Percentiles rank a stretch among this genome's conserved stretches.
Evolutionary conservation across 352 stramenopile genomes (phyloP).

Genomic region (Phytophthora multivora): DNA sequence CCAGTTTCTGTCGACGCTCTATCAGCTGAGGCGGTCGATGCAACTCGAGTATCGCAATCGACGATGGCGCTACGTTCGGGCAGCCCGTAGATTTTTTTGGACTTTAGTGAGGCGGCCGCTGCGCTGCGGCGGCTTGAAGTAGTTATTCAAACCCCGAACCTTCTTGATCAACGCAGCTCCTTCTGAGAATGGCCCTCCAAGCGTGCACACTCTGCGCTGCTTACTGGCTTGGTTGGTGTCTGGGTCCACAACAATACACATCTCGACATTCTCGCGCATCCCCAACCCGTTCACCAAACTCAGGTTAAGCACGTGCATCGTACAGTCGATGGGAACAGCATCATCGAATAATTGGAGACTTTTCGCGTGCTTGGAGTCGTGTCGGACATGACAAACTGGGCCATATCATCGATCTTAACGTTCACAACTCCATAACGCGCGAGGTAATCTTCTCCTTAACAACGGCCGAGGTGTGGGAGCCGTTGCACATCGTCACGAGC

Average conservation of each 20-base stretch:
- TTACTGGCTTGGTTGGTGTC: not conserved
- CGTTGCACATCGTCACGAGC: not conserved
- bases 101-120: not conserved
- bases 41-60: slow-evolving; percentile 9
- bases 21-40: slow-evolving; percentile 1
- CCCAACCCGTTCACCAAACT: not conserved
- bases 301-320: slow-evolving; percentile 7
- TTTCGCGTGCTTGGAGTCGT: not conserved
- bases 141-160: slow-evolving; percentile 2
- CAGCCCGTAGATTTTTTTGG: not conserved
- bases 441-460: not conserved
- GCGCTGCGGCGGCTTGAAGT: not conserved
- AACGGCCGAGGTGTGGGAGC: not conserved
- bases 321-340: not conserved
- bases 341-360: slow-evolving; percentile 5
- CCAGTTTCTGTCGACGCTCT: not conserved
- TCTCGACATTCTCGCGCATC: slow-evolving; percentile 1
- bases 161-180: not conserved
- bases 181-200: not conserved
- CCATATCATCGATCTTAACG: not conserved
- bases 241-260: not conserved
- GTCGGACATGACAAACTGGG: slow-evolving; percentile 2
- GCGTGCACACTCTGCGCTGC: not conserved
- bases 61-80: not conserved
- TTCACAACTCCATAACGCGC: not conserved